Conservation (phyloP, 1,284 basidiomycete genomes). For the Heterobasidion occidentale region DNA sequence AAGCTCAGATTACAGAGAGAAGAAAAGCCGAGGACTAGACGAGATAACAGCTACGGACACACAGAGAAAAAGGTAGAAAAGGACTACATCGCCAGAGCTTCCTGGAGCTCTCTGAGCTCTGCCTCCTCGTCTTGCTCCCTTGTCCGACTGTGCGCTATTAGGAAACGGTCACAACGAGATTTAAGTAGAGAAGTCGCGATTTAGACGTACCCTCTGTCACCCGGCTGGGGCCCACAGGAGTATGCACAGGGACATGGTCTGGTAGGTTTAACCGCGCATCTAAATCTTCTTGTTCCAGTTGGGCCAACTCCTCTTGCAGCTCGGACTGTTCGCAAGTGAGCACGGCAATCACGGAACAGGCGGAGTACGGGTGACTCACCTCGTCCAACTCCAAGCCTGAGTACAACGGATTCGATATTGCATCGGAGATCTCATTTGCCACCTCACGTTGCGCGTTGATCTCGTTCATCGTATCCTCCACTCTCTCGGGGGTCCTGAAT, state of each 20-base stretch:
- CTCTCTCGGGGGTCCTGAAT: conserved; percentile 80
- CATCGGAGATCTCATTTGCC: conserved; percentile 93
- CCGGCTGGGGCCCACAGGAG: conserved; percentile 57
- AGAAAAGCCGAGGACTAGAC: background rate
- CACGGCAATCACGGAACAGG: conserved; percentile 7
- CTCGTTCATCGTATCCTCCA: conserved; percentile 86
- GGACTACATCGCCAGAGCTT: conserved; percentile 77
- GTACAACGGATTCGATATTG: conserved; percentile 78
- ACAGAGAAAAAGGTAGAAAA: background rate
- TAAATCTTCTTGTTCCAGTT: conserved; percentile 88
- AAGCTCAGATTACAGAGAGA: background rate
- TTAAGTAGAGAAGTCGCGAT: background rate
- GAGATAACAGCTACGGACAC: conserved; percentile 7
- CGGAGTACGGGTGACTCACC: conserved; percentile 32
- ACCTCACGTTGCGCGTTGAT: conserved; percentile 93
- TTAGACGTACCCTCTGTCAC: conserved; percentile 46
- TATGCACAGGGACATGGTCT: conserved; percentile 86
- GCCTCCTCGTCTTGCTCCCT: conserved; percentile 86
- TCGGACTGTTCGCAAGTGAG: conserved; percentile 51
- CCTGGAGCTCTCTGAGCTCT: conserved; percentile 89
- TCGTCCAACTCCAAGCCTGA: conserved; percentile 68
- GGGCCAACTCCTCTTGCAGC: conserved; percentile 78
- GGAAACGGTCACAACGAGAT: conserved; percentile 4
- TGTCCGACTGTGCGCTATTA: conserved; percentile 29
- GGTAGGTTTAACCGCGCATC: conserved; percentile 85